A percentile compares a stretch with the other conserved stretches of the same genome.
Evolutionary conservation across 345 rosid genomes (phyloP).

Genomic region (Capsella bursapastoris): DNA sequence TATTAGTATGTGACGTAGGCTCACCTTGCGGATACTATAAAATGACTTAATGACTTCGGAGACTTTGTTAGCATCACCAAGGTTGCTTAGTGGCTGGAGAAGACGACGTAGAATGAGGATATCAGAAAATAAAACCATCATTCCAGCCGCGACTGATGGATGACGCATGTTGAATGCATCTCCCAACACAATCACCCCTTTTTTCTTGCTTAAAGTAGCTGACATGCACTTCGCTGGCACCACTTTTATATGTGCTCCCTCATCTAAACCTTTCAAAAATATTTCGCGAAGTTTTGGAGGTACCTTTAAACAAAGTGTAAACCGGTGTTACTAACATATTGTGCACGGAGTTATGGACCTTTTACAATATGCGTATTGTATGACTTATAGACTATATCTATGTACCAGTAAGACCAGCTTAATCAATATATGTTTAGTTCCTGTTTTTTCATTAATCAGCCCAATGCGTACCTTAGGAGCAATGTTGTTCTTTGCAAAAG

Average conservation of each 20-base stretch:
- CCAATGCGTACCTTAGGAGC: constrained; percentile 50
- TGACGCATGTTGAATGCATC: constrained; percentile 5
- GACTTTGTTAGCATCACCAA: not conserved
- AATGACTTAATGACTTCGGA: not conserved
- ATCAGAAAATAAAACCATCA: not conserved
- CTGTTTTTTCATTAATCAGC: not conserved
- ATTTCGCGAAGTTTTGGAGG: not conserved
- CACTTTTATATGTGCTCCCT: not conserved
- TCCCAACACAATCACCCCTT: constrained; percentile 2
- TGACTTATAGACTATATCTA: not conserved
- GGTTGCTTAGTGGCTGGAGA: constrained; percentile 3
- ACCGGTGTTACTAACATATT: not conserved
- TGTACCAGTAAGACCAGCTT: not conserved
- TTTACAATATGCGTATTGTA: not conserved
- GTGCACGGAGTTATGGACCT: not conserved
- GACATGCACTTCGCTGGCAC: not conserved
- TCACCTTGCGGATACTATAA: not conserved
- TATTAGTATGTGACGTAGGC: not conserved
- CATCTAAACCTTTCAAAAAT: not conserved
- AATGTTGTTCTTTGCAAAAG: constrained; percentile 41
- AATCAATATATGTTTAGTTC: not conserved
- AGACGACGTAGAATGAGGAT: not conserved
- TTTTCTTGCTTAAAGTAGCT: not conserved
- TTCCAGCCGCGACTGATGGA: not conserved
- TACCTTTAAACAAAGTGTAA: not conserved